These are phyloP conservation scores for Saccharomycopsis oosterbeekiorum DNA, from an alignment of 805 yeast genomes.

Conservation along the genomic window DNA sequence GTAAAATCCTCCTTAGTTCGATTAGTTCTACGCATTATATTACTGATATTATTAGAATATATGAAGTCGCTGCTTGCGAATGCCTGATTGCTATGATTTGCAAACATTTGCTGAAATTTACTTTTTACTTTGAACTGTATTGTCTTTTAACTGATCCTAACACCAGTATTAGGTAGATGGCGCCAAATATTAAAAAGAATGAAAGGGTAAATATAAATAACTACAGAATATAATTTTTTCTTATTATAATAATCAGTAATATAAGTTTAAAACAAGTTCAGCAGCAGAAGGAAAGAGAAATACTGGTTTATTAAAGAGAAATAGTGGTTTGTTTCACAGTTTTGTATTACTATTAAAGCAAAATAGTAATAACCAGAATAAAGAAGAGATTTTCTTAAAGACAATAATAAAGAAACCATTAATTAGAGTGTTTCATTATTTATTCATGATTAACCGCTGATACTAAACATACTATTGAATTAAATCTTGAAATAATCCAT, in stretches of 20 bases:
- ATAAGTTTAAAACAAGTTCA: background rate
- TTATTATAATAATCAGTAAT: no score
- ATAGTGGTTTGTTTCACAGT: background rate
- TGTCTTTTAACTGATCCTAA: background rate
- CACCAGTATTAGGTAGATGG: no score
- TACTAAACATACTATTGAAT: background rate
- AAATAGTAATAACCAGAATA: no score
- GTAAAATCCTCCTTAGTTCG: background rate
- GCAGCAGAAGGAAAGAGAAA: no score
- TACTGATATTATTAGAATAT: background rate
- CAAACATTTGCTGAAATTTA: background rate
- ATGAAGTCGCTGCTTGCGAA: background rate
- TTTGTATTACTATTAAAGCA: background rate
- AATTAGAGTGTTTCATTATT: background rate
- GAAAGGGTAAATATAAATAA: background rate
- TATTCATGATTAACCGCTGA: background rate
- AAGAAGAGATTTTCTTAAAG: background rate
- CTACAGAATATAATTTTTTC: background rate
- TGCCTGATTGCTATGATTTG: background rate
- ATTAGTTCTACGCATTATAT: background rate
- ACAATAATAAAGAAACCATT: background rate
- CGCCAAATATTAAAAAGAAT: no score
- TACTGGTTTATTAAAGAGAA: no score
- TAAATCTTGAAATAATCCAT: no score
- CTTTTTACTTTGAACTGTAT: background rate